These are phyloP conservation scores for Microdochium paspali DNA, from an alignment of 2,329 filamentous ascomycete genomes.

Conservation along the genomic window DNA sequence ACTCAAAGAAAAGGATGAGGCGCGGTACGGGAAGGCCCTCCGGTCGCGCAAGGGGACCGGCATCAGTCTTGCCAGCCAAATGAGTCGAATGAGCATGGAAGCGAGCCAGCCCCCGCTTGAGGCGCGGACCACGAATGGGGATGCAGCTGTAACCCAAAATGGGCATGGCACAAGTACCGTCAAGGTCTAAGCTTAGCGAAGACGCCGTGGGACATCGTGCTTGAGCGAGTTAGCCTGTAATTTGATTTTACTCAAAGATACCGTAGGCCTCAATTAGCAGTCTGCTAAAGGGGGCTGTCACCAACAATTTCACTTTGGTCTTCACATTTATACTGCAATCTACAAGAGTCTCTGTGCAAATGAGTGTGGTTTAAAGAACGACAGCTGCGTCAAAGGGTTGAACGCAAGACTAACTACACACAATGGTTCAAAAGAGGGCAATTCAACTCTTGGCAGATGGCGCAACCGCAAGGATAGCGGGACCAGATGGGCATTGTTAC, in stretches of 20 bases:
- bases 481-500: no score
- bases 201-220: no score
- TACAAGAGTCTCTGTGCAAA: slow-evolving; percentile 4
- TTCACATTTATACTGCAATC: no score
- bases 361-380: slow-evolving; percentile 15
- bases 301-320: no score
- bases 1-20: slow-evolving; percentile 24
- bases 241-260: no score
- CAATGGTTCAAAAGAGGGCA: not conserved
- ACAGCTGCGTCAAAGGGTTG: slow-evolving; percentile 4
- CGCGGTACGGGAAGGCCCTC: slow-evolving; percentile 37
- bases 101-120: not conserved
- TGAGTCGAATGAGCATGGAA: slow-evolving; percentile 29
- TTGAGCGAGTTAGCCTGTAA: no score
- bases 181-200: not conserved
- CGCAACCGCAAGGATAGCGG: not conserved
- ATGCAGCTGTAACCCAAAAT: no score
- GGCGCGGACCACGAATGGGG: not conserved
- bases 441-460: not conserved
- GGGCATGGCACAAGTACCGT: not conserved
- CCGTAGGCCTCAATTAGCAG: no score
- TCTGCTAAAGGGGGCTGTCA: no score
- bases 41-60: slow-evolving; percentile 43
- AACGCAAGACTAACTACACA: slow-evolving; percentile 6
- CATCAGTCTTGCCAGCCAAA: slow-evolving; percentile 38